phyloP scores from a whole-genome alignment of 2,329 filamentous ascomycete species.

The Pseudocercospora eumusae region DNA sequence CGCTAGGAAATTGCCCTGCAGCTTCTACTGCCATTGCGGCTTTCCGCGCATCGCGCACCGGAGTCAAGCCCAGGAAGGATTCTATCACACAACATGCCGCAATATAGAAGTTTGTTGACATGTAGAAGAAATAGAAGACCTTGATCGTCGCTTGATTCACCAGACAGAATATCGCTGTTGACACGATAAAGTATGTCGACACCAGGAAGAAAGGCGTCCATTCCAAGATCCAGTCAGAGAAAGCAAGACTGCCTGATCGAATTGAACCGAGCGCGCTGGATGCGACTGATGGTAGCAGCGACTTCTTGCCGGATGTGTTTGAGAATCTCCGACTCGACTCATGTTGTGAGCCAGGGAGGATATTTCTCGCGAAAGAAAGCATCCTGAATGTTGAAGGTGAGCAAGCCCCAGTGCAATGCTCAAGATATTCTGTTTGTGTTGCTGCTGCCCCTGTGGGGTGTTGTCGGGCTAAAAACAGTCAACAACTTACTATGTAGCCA shows the following conservation, averaged over 20 bases:
- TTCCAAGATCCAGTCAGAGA: slow-evolving; percentile 37
- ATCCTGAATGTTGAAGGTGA: slow-evolving; percentile 8
- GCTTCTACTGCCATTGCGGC: slow-evolving; percentile 36
- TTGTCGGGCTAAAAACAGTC: background rate
- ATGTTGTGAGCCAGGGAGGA: slow-evolving; percentile 17
- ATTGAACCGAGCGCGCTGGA: slow-evolving; percentile 19
- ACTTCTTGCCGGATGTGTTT: slow-evolving; percentile 17
- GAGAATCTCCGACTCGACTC: slow-evolving; percentile 11
- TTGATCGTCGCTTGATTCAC: slow-evolving; percentile 34
- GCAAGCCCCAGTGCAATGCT: background rate
- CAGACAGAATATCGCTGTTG: slow-evolving; percentile 37
- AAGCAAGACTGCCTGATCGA: slow-evolving; percentile 21
- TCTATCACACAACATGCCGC: slow-evolving; percentile 35
- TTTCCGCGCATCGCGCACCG: slow-evolving; percentile 34
- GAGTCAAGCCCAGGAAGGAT: slow-evolving; percentile 38
- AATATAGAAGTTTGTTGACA: slow-evolving; percentile 39
- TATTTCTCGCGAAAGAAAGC: slow-evolving; percentile 18
- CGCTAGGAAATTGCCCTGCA: slow-evolving; percentile 30
- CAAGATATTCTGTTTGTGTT: background rate
- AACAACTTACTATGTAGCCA: background rate
- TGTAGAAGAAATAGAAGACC: slow-evolving; percentile 40
- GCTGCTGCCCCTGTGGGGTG: background rate
- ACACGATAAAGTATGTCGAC: slow-evolving; percentile 36
- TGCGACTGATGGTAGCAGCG: slow-evolving; percentile 19
- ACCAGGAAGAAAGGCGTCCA: slow-evolving; percentile 38